Base-by-base conservation (phyloP, 2,329 filamentous ascomycete genomes). In the Cladobotryum mycophilum region DNA sequence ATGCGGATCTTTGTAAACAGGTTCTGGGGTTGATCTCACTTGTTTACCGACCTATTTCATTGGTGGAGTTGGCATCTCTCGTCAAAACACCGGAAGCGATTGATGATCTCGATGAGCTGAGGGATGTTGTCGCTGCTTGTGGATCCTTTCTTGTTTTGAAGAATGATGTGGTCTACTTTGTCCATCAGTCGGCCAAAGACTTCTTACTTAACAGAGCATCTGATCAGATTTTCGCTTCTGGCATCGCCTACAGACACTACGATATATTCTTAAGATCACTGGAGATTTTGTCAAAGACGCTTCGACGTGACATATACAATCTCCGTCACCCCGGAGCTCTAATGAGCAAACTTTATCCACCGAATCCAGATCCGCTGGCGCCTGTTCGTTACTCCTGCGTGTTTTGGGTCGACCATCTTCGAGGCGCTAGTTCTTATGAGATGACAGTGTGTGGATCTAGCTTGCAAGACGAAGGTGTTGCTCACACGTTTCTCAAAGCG, bases 121-220 rank as follows among this genome's bases (percentile, higher is more conserved):
- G 41, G 33, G 51, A 66, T 7, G 55, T 72, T 5, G 57, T 74
- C 11, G 33, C 51, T 3, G 13, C 47, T 4, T 75, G 68, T 53
- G 66, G 69, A 33, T 74, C 67, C 14, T 70, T 74, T 45, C 58
- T 74, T 1, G 68, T 61, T 1, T 15, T 70, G 40, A 58, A 59
- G 36, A 48, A 67, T 4, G 49, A 44, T 3, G 57, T 25, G 0
- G 49, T 74, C 5, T 68, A 59, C 47, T 66, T 72, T 53, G 61
- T 75, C 1, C 70, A 76, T 54, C 63, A 72, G 47, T 73, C 70
- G 4, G 72, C 68, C 1, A 71, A 72, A 54, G 70, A 74, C 5
- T 74, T 74, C 52, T 51, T 73, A 5, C 45, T 60, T 52, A 49
- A 25, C 7, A 25, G 7, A 25, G 22, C 58, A n/a, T 62, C 67